Percentiles rank a stretch among this genome's conserved stretches.
phyloP scores from a whole-genome alignment of 1,139 yeast species.

The Nematodospora anomalae region DNA sequence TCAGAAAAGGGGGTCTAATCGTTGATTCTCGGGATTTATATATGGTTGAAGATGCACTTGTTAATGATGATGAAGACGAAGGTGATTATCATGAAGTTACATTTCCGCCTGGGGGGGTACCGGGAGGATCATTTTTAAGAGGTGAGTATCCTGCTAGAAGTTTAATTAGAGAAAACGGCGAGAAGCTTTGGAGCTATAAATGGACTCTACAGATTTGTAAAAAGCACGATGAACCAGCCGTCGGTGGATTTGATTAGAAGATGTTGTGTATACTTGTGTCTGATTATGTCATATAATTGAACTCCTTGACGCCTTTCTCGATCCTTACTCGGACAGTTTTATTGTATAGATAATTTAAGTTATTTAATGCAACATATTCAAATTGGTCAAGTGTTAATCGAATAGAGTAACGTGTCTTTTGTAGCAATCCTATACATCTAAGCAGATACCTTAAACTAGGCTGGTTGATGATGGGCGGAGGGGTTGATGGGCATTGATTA shows the following conservation, averaged over 20 bases:
- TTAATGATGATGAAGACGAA: conserved; percentile 18
- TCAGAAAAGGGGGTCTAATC: conserved; percentile 32
- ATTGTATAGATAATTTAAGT: too few relatives aligned
- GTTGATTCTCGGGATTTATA: conserved; percentile 27
- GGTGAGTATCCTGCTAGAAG: conserved; percentile 34
- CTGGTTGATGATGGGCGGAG: too few relatives aligned
- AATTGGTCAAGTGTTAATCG: too few relatives aligned
- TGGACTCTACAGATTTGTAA: conserved; percentile 32
- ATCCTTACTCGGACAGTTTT: too few relatives aligned
- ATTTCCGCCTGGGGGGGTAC: conserved; percentile 34
- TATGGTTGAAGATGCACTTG: conserved; percentile 22
- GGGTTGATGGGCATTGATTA: too few relatives aligned
- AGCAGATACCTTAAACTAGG: too few relatives aligned
- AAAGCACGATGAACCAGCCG: conserved; percentile 24
- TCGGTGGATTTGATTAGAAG: conserved; percentile 16
- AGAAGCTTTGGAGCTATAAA: conserved; percentile 24
- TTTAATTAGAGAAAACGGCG: conserved; percentile 28
- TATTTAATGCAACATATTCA: too few relatives aligned
- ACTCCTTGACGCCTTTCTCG: too few relatives aligned
- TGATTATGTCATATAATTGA: too few relatives aligned
- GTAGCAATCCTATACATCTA: too few relatives aligned
- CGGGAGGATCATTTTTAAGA: conserved; percentile 36
- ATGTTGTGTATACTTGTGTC: too few relatives aligned
- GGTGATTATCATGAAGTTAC: conserved; percentile 21
- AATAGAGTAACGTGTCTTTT: too few relatives aligned